phyloP scores from a whole-genome alignment of 495 filamentous ascomycete species.

The Hypoxylon subgilvum region DNA sequence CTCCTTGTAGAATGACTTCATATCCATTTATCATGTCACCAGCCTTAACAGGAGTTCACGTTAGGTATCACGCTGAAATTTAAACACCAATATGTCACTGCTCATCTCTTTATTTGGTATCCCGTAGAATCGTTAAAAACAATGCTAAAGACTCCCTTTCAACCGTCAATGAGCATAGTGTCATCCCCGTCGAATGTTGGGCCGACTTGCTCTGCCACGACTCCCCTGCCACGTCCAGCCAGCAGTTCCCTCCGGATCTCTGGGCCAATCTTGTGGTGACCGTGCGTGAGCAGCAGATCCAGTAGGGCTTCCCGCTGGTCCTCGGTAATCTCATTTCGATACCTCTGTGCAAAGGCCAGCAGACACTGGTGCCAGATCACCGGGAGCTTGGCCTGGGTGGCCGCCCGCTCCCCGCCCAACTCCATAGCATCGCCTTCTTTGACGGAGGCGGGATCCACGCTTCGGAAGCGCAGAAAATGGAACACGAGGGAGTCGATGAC shows the following conservation, averaged over 20 bases:
- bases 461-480: conserved; percentile 90
- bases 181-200: conserved; percentile 76
- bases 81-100: conserved; percentile 29
- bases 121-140: conserved; percentile 2
- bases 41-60: no score
- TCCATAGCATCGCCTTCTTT: conserved; percentile 53
- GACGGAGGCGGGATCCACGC: conserved; percentile 51
- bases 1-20: background rate
- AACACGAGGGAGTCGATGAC: conserved; percentile 94
- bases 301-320: conserved; percentile 79
- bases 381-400: conserved; percentile 68
- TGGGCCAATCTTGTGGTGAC: conserved; percentile 86
- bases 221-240: conserved; percentile 85
- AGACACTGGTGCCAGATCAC: conserved; percentile 87
- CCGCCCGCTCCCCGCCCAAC: conserved; percentile 52
- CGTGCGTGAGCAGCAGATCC: conserved; percentile 83
- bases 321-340: conserved; percentile 81
- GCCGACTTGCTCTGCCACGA: conserved; percentile 63
- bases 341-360: conserved; percentile 89
- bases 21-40: no score
- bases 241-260: conserved; percentile 90
- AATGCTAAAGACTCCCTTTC: background rate
- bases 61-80: no score
- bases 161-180: conserved; percentile 74
- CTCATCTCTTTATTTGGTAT: conserved; percentile 33